A percentile compares a stretch with the other conserved stretches of the same genome.
Conservation (phyloP, 345 rosid species). For the sweet orange (Citrus sinensis) region DVS_A1.0 CM039169.1:3172001-3172500, state of each 20-base stretch:
- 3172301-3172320: background rate
- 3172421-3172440: background rate
- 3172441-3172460: background rate
- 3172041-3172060: too few species aligned
- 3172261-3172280: background rate
- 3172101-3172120: too few species aligned
- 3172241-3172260: background rate
- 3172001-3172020: too few species aligned
- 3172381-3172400: background rate
- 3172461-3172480: background rate
- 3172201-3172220: conserved; percentile 4
- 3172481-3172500: background rate
- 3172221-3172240: conserved; percentile 1
- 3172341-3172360: background rate
- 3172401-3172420: background rate
- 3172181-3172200: background rate
- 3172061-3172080: too few species aligned
- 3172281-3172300: background rate
- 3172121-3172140: too few species aligned
- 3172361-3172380: conserved; percentile 15
- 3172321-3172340: background rate
- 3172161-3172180: background rate
- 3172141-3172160: background rate
- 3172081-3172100: too few species aligned
- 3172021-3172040: too few species aligned